Conservation (phyloP, 805 yeast species). For the Starmerella powellii region DNA sequence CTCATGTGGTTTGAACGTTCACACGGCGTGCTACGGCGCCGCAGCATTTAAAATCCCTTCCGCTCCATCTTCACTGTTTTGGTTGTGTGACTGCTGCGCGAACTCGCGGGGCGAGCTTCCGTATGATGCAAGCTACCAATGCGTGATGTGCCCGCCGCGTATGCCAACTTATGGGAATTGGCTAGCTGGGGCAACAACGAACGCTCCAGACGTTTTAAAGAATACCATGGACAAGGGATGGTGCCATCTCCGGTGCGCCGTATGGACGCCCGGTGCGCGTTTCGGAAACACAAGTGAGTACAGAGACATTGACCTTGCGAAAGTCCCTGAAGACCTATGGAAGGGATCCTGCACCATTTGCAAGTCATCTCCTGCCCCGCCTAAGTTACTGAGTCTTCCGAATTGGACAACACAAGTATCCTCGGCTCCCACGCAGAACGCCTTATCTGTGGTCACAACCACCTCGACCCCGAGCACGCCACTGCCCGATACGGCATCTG, state of each 20-base stretch:
- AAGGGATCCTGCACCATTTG: slow-evolving; percentile 12
- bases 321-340: background rate
- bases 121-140: slow-evolving; percentile 29
- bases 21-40: slow-evolving; percentile 20
- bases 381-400: background rate
- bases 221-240: slow-evolving; percentile 17
- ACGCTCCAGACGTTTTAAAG: slow-evolving; percentile 17
- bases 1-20: slow-evolving; percentile 18
- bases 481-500: no score
- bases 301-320: slow-evolving; percentile 3
- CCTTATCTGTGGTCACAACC: background rate
- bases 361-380: background rate
- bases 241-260: slow-evolving; percentile 21
- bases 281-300: slow-evolving; percentile 9
- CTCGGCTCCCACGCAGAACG: background rate
- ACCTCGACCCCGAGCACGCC: no score
- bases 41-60: no score
- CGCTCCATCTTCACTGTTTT: slow-evolving; percentile 26
- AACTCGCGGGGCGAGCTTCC: slow-evolving; percentile 46
- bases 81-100: slow-evolving; percentile 49
- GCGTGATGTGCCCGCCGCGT: slow-evolving; percentile 16
- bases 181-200: slow-evolving; percentile 9
- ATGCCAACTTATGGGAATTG: slow-evolving; percentile 16
- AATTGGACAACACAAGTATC: no score
- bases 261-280: slow-evolving; percentile 6